Base-by-base conservation (phyloP, 805 yeast species). In the Kurtzmaniella cleridarum region DNA sequence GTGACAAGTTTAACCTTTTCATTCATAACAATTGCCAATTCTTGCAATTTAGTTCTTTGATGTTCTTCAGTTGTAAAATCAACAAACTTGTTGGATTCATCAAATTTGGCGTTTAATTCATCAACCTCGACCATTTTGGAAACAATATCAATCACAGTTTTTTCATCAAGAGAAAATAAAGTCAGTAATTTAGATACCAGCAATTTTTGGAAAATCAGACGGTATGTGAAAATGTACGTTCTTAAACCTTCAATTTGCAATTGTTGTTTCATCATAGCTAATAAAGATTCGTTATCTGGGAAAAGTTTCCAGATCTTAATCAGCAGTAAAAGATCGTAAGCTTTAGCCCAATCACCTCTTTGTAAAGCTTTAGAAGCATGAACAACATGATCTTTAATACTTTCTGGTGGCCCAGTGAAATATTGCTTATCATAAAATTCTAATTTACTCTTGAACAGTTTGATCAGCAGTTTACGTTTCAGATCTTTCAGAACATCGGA, bases 341-440 rank as follows among this genome's bases (percentile, higher is more conserved):
- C 82, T 51, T 75, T 73, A 46, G 74, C 67, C 98, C 98, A 93
- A 57, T 91, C 87, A 49, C 97, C 96, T 51, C 76, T 76, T 59
- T 85, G 86, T 62, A 93, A 78, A 26, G 87, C 79, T 64, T 81
- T 81, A 31, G 97, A 95, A 35, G 97, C 95, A 61, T 85, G 86
- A 75, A 91, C 81, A 51, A 93, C 82, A 64, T 78, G 86, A 62
- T 93, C 99, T 55, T 95, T 83, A 34, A 95, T 85, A 61, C 90
- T 87, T 68, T 93, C 98, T 39, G 98, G 96, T 35, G 98, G 98
- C 32, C 98, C 98, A 46, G 88, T 87, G 74, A 91, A 93, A 41
- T 84, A 84, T 63, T 90, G 96, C 65, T 91, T 84, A 59, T 90
- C 96, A 57, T 86, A 89, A 70, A 83, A 85, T 60, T 93, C 98